Base-by-base conservation (phyloP, 495 filamentous ascomycete genomes). In the Penicillium pulvis region DNA sequence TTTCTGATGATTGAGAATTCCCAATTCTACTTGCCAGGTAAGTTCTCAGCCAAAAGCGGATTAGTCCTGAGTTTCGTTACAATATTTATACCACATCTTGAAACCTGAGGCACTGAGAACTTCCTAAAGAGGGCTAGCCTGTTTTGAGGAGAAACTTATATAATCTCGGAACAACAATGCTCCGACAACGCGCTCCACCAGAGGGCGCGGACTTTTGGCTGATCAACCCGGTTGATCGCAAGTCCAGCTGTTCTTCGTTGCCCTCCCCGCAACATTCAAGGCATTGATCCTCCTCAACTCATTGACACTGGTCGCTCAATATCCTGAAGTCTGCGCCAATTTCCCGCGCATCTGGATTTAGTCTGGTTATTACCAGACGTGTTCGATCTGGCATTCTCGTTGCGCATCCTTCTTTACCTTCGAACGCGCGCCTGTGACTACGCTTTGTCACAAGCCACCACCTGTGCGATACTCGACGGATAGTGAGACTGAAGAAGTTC, bases 191-290 rank as follows among this genome's bases (percentile, higher is more conserved):
- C 67, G 67, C 67, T 65, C 59, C 52, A 53, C 52, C 60, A 56
- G 57, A 56, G 50, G 65, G 67, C 67, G 64, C 67, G 67, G 61
- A 67, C 67, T 68, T 68, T 68, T 68, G 65, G 67, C 59, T 70
- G 67, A 69, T 69, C 65, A 59, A 46, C 53, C 53, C 62, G 16
- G 62, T 59, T 68, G 59, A 70, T 67, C 65, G 56, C 60, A 65
- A 70, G 58, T 33, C 47, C 60, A 65, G 56, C 57, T 65, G 39
- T 47, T 53, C 20, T 20, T 20, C 17, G 33, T 48, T 58, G 64
- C 61, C 59, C 57, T 60, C 51, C 51, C 53, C 61, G 59, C 67
- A 52, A 51, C 61, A 54, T 51, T 45, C 45, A 58, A 64, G 56
- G 59, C 51, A 70, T 70, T 68, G 62, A 55, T 28, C 8, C 45